Evolutionary conservation across 345 rosid species (phyloP), one percentile per base, ranked within the genome.

Genomic region (Euphorbia lathyris): DNA sequence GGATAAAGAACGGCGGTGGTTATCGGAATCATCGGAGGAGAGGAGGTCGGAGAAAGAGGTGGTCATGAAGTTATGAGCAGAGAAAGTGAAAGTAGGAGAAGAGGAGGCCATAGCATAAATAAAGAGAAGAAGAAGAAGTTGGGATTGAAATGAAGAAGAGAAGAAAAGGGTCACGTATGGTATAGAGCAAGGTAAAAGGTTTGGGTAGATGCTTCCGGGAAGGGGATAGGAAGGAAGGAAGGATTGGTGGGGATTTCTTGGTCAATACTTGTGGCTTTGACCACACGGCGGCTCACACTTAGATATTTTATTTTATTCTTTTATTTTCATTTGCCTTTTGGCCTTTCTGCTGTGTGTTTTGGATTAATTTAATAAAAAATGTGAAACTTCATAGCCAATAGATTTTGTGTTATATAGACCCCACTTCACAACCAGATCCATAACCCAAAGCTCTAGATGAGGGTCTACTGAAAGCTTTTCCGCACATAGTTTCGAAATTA

Each of bases 31-130:
- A 57, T 77, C 74, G 61, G 83, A 84, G 22, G 78, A 80, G 36
- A 85, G 93, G 51, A 80, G 88, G 74, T 81, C 83, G 34, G 91
- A 78, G 83, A 86, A 88, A 64, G 93, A 81, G 69, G 78, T 47
- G 68, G 69, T 53, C 85, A 78, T 81, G 82, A 80, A 77, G 42
- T 80, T 32, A 56, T 74, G 66, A 0, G 77, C 9, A 0, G 85
- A 75, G 72, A 81, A 80, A 53, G 58, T 73, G 72, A 79, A 65
- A 70, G 78, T 83, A 22, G 81, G 81, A 0, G 81, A 74, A 55
- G 87, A 79, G 11, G 85, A 78, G 4, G 80, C 87, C 88, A 84
- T 81, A 13, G 2, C 36, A 64, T 64, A 45, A 64, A 64, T 14
- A 23, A 5, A 14, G 36, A 20, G 7, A 36, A 60, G 48, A 43